Conservation (phyloP, 1,284 basidiomycete genomes). For the Fistulina hepatica region DNA sequence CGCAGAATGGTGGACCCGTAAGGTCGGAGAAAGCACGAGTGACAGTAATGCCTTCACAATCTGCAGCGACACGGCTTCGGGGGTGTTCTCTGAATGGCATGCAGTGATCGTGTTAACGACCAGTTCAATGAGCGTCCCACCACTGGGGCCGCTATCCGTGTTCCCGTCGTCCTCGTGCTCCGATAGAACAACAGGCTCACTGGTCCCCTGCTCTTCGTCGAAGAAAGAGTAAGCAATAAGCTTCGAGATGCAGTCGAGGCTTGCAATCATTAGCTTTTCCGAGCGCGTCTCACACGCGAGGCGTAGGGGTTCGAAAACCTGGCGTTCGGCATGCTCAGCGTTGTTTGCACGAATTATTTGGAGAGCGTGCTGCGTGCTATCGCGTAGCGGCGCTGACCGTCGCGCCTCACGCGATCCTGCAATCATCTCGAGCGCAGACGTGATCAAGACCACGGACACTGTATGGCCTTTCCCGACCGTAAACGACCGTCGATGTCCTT, state of each 20-base stretch:
- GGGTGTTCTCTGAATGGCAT: slow-evolving; percentile 79
- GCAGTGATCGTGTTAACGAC: slow-evolving; percentile 91
- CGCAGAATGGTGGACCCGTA: slow-evolving; percentile 87
- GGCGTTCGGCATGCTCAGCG: slow-evolving; percentile 62
- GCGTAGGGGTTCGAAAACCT: slow-evolving; percentile 87
- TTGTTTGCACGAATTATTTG: slow-evolving; percentile 70
- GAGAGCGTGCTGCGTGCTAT: slow-evolving; percentile 74
- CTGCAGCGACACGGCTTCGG: slow-evolving; percentile 85
- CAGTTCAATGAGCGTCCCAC: slow-evolving; percentile 65
- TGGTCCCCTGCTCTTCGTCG: slow-evolving; percentile 43
- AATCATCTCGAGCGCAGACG: slow-evolving; percentile 82
- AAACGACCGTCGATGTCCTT: slow-evolving; percentile 37
- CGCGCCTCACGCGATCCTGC: slow-evolving; percentile 84
- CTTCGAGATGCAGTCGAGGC: slow-evolving; percentile 92
- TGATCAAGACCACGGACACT: slow-evolving; percentile 71
- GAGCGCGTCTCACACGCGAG: slow-evolving; percentile 88
- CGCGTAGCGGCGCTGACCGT: slow-evolving; percentile 68
- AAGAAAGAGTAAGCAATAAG: slow-evolving; percentile 96
- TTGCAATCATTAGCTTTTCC: slow-evolving; percentile 89
- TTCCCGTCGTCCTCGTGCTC: no score
- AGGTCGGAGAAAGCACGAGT: slow-evolving; percentile 75
- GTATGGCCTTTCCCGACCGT: slow-evolving; percentile 63
- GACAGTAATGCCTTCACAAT: slow-evolving; percentile 91
- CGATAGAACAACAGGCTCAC: no score
- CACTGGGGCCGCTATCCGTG: slow-evolving; percentile 60